A percentile compares a stretch with the other conserved stretches of the same genome.
Evolutionary conservation across 345 rosid species (phyloP).

Genomic region (Cardiospermum halicacabum): DNA sequence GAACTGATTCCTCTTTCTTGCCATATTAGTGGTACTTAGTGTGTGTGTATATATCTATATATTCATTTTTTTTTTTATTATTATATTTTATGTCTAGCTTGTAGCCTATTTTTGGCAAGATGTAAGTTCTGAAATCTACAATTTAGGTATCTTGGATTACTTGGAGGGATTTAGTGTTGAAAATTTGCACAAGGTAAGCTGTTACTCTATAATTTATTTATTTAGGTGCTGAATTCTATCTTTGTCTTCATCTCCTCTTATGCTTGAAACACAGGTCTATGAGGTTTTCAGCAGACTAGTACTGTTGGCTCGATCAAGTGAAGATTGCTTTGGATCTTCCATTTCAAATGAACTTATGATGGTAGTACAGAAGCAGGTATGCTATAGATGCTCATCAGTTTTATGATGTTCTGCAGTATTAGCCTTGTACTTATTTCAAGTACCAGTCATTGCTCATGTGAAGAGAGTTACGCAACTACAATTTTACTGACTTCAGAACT

Average conservation of each 20-base stretch:
- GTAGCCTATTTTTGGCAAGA: neutral
- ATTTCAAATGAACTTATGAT: conserved; percentile 74
- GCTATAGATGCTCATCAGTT: neutral
- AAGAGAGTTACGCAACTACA: neutral
- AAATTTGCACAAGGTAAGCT: conserved; percentile 63
- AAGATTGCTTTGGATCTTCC: conserved; percentile 46
- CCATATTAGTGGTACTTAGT: conserved; percentile 67
- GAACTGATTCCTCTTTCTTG: conserved; percentile 71
- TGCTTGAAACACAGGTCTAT: conserved; percentile 47
- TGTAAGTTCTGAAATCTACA: conserved; percentile 12
- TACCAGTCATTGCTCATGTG: conserved; percentile 4
- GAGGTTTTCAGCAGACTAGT: conserved; percentile 71
- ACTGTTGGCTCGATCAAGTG: conserved; percentile 38
- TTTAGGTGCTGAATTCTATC: conserved; percentile 5
- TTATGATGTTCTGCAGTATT: neutral
- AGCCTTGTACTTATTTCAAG: neutral
- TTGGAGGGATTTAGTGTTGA: conserved; percentile 72
- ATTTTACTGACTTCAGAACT: neutral
- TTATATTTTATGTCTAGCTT: neutral
- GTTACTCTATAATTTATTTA: conserved; percentile 6
- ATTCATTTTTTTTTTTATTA: conserved; percentile 8
- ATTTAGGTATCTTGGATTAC: conserved; percentile 78
- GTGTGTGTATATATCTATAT: no score
- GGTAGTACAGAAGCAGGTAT: conserved; percentile 81
- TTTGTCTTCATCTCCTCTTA: conserved; percentile 14